Base-by-base conservation (phyloP, 169 alveolate genomes). In the Plasmodium billcollinsi region DNA sequence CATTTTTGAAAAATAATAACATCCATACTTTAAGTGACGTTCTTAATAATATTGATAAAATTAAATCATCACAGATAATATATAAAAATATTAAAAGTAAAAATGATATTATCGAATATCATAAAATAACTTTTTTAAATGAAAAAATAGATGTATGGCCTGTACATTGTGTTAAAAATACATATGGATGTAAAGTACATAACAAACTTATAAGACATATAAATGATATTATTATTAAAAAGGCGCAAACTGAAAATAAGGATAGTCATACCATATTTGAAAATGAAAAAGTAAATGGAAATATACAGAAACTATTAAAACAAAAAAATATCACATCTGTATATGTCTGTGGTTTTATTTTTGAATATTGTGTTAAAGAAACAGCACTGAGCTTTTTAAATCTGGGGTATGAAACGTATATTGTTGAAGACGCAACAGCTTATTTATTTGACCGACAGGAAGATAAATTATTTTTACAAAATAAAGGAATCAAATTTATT, bases 351-450 rank as follows among this genome's bases (percentile, higher is more conserved):
- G 91, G 91, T 1, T 83, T 83, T 39, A 83, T 83, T 43, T 83
- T 83, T 26, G 91, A 83, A 50, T 83, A 83, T 33, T 83, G 91
- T 39, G 91, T 83, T 14, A 83, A 83, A 72, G 83, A 70, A 18
- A 67, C 83, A 43, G 91, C 91, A 14, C 45, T 83, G 29, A 69
- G 74, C n/a, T 83, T 83, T 58, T 54, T 69, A 12, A 71, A 45
- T 15, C 9, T 7, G 6, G 85, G 85, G 15, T 83, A 26, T 33
- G 85, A 83, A 11, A 83, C 91, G 7, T 83, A 83, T 56, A 83
- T 83, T 15, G 54, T 83, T 15, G 91, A 83, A 72, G 91, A 83
- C 26, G 91, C 91, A 21, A 83, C 91, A 62, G 91, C 91, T 12
- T 69, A 59, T 63, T 21, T 83, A 63, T 52, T n/a, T 33, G 69